A percentile compares a stretch with the other conserved stretches of the same genome.
Evolutionary conservation across 75 land plant species (phyloP).

Genomic region (Isoetes taiwanensis): DNA sequence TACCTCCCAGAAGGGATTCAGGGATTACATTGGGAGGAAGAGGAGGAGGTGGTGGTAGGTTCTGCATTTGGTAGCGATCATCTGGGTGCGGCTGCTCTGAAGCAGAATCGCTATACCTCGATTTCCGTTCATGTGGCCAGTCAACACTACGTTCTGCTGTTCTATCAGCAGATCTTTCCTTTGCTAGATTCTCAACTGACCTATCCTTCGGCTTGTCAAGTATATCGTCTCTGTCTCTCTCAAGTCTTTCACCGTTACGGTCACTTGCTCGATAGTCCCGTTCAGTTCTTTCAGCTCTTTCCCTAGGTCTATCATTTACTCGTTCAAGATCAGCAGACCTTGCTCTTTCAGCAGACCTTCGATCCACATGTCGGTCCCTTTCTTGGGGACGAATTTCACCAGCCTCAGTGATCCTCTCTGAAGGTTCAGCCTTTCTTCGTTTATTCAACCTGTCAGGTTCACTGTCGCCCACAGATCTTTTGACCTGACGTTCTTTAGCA

Average conservation of each 20-base stretch:
- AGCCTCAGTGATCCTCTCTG: constrained; percentile 35
- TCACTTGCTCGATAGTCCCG: constrained; percentile 37
- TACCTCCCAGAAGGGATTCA: constrained; percentile 44
- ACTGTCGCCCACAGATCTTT: constrained; percentile 51
- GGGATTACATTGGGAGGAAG: constrained; percentile 76
- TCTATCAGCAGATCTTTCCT: constrained; percentile 35
- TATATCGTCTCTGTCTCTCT: constrained; percentile 37
- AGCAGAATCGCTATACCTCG: constrained; percentile 40
- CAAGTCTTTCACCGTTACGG: constrained; percentile 28
- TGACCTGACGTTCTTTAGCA: constrained; percentile 39
- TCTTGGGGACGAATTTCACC: constrained; percentile 38
- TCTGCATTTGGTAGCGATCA: constrained; percentile 75
- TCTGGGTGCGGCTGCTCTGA: constrained; percentile 49
- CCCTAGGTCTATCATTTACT: constrained; percentile 30
- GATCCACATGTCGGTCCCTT: constrained; percentile 26
- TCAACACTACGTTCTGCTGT: constrained; percentile 53
- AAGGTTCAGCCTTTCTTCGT: constrained; percentile 50
- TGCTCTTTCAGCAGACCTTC: constrained; percentile 26
- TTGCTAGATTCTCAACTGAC: constrained; percentile 48
- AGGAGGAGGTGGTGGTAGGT: constrained; percentile 85
- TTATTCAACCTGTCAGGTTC: constrained; percentile 39
- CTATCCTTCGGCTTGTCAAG: constrained; percentile 57
- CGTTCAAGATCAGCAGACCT: constrained; percentile 26
- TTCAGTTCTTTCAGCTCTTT: constrained; percentile 61
- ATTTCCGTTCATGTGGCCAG: constrained; percentile 40